These are phyloP conservation scores for Anisodus acutangulus DNA, from an alignment of 257 asterid genomes.

Conservation along the genomic window DNA sequence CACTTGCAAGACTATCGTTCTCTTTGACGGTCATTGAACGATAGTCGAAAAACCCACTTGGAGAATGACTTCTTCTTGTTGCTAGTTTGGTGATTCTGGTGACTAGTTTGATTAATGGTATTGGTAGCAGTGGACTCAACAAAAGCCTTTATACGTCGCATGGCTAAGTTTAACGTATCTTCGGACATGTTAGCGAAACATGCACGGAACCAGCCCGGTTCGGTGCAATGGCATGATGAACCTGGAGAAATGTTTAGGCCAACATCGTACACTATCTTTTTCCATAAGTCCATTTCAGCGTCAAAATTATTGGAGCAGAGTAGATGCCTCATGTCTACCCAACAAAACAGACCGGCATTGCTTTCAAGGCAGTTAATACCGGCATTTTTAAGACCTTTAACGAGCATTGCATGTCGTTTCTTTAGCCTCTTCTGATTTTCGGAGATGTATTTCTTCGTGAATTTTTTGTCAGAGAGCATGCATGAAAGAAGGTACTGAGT, in stretches of 20 bases:
- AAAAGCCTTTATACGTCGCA: slow-evolving; percentile 53
- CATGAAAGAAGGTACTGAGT: slow-evolving; percentile 70
- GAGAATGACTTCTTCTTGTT: slow-evolving; percentile 46
- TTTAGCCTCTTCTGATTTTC: slow-evolving; percentile 60
- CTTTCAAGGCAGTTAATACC: slow-evolving; percentile 68
- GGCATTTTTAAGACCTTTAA: slow-evolving; percentile 50
- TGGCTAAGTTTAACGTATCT: slow-evolving; percentile 62
- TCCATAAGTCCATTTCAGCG: slow-evolving; percentile 80
- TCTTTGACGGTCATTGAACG: slow-evolving; percentile 62
- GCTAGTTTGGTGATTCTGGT: slow-evolving; percentile 32
- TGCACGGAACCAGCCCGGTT: slow-evolving; percentile 87
- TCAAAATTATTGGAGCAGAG: slow-evolving; percentile 52
- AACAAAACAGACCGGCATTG: slow-evolving; percentile 78
- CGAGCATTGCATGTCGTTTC: slow-evolving; percentile 61
- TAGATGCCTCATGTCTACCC: slow-evolving; percentile 85
- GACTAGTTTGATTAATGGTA: slow-evolving; percentile 25
- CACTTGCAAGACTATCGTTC: slow-evolving; percentile 55
- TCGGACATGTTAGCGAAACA: slow-evolving; percentile 90
- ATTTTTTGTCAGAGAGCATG: slow-evolving; percentile 70
- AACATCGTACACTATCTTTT: slow-evolving; percentile 73
- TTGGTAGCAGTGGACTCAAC: slow-evolving; percentile 37
- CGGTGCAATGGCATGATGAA: slow-evolving; percentile 78
- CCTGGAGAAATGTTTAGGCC: slow-evolving; percentile 87
- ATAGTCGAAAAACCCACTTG: slow-evolving; percentile 80
- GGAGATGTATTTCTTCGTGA: slow-evolving; percentile 49